phyloP scores from a whole-genome alignment of 257 asterid species.

The Scutellaria galericulata region DNA sequence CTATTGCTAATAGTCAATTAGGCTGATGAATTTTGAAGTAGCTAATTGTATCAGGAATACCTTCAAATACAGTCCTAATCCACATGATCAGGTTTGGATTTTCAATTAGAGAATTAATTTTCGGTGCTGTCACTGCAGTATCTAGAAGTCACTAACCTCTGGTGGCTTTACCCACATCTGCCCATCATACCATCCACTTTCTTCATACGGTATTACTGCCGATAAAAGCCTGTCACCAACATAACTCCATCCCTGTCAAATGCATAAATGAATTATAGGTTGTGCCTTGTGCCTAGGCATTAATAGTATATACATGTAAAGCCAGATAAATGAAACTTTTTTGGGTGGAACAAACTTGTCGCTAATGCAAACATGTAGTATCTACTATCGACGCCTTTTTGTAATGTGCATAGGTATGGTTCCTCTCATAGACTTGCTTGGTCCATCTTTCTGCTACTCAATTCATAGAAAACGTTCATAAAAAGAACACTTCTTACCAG shows the following conservation, averaged over 20 bases:
- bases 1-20: background rate
- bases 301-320: background rate
- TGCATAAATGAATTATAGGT: slow-evolving; percentile 12
- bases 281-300: slow-evolving; percentile 1
- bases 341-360: background rate
- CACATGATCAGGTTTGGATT: background rate
- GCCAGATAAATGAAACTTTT: background rate
- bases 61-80: background rate
- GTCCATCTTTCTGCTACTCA: background rate
- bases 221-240: slow-evolving; percentile 88
- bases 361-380: background rate
- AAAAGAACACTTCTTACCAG: slow-evolving; percentile 52
- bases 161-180: slow-evolving; percentile 99
- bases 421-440: background rate
- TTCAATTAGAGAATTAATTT: background rate
- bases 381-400: slow-evolving; percentile 1
- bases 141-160: slow-evolving; percentile 55
- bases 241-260: slow-evolving; percentile 86
- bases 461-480: background rate
- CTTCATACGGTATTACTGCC: slow-evolving; percentile 89
- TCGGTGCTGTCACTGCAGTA: background rate
- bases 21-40: background rate
- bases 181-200: slow-evolving; percentile 93
- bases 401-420: slow-evolving; percentile 5
- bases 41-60: background rate